Base-by-base conservation (phyloP, 495 filamentous ascomycete genomes). In the Halenospora varia region DNA sequence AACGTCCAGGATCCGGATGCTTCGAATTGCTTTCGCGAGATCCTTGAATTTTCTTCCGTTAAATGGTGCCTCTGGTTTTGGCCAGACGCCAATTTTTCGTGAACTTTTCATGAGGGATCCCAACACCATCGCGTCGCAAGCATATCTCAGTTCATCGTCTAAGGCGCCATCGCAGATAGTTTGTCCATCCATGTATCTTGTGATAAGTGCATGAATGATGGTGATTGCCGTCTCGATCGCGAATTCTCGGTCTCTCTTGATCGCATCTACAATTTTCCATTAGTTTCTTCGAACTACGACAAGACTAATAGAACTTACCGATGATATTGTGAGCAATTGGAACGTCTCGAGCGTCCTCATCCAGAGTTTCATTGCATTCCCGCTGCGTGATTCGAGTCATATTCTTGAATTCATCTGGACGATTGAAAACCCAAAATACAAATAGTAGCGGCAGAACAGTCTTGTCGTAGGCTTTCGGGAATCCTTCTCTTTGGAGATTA, bases 61-160 rank as follows among this genome's bases (percentile, higher is more conserved):
- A 23, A 55, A 65, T 15, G 62, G 62, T 20, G 54, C 15, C 10
- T 26, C 10, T 11, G 55, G 58, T 11, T 18, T 26, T 15, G 59
- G 62, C 25, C 35, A 65, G n/a, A 65, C 53, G 1, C 55, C 51
- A 20, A 57, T 39, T 2, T 17, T 25, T 2, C 15, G 13, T 2
- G 48, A 53, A 23, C 40, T 45, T 25, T 62, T 59, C 11, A 60
- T 22, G 0, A 66, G 40, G 10, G 63, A 60, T 9, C 57, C 63
- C 0, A 66, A 57, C 8, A 61, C 1, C 42, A 58, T 48, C 2
- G 63, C 25, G 25, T 66, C 60, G 44, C 63, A 66, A 10, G 48
- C 26, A 20, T 53, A 51, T 18, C 15, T 46, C 25, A 4, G 25
- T 22, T 19, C 17, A 3, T 25, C 40, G 19, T 55, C 53, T 42